Percentiles rank a stretch among this genome's conserved stretches.
Evolutionary conservation across 768 basidiomycete species (phyloP).

Genomic region (Amanita brunnescens): DNA sequence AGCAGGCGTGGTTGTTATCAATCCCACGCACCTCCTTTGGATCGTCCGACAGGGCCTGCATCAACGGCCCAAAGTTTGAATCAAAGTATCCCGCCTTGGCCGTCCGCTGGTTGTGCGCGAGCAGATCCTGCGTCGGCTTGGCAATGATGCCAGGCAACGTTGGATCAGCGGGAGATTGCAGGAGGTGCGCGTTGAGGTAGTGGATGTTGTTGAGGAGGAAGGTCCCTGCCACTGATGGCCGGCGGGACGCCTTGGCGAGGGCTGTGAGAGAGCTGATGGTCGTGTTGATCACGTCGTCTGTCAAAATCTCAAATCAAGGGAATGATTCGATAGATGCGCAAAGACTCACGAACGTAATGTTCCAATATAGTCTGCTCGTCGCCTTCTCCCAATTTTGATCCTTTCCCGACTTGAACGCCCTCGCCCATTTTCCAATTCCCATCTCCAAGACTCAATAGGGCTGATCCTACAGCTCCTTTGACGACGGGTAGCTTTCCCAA

Average conservation of each 20-base stretch:
- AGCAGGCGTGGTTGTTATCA: neutral
- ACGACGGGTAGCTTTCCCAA: conserved; percentile 65
- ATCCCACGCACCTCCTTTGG: conserved; percentile 39
- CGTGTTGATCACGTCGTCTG: conserved; percentile 72
- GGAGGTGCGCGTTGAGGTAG: conserved; percentile 53
- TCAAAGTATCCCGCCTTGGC: conserved; percentile 83
- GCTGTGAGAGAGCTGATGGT: conserved; percentile 50
- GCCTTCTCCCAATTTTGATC: conserved; percentile 35
- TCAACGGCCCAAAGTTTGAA: conserved; percentile 69
- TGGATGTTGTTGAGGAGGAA: conserved; percentile 78
- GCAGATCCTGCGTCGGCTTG: conserved; percentile 47
- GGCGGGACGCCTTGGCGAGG: conserved; percentile 49
- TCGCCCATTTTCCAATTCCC: conserved; percentile 94
- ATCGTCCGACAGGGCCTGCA: conserved; percentile 58
- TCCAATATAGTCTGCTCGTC: conserved; percentile 59
- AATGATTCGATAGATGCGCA: neutral
- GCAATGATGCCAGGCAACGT: conserved; percentile 45
- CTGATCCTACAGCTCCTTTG: conserved; percentile 54
- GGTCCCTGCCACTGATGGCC: conserved; percentile 61
- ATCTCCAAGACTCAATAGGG: conserved; percentile 65
- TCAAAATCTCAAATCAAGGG: neutral
- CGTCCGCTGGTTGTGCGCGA: conserved; percentile 66
- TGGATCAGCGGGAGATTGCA: conserved; percentile 41
- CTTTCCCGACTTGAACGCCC: conserved; percentile 55
- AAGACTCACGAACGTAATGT: conserved; percentile 61